These are phyloP conservation scores for Leucocoprinus leucothites DNA, from an alignment of 768 basidiomycete species.

Conservation along the genomic window DNA sequence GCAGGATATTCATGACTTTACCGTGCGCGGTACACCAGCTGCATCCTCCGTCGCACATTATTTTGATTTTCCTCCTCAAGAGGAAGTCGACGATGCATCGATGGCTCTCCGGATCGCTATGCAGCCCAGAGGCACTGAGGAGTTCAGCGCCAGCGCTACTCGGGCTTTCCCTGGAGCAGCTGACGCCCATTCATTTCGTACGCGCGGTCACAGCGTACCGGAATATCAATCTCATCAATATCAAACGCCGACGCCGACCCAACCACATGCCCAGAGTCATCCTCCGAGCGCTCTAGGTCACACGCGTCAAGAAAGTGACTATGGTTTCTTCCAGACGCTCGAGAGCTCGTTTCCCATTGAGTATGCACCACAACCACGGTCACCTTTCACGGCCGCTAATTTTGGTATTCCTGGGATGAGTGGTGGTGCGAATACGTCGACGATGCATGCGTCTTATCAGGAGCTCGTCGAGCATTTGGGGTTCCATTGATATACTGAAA, in stretches of 20 bases:
- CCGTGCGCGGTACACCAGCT: constrained; percentile 8
- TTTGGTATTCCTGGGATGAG: constrained; percentile 13
- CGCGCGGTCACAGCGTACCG: neutral
- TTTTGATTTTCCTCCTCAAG: constrained; percentile 16
- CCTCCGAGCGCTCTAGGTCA: no score
- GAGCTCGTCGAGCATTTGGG: constrained; percentile 69
- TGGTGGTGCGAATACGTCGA: neutral
- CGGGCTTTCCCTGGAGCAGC: no score
- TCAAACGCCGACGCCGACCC: neutral
- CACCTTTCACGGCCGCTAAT: constrained; percentile 8
- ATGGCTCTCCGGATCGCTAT: no score
- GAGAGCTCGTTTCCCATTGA: constrained; percentile 9
- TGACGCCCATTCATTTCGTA: neutral
- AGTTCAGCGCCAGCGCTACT: no score
- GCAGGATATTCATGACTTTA: constrained; percentile 47
- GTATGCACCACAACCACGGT: constrained; percentile 9
- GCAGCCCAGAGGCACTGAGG: no score
- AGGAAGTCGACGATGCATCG: neutral
- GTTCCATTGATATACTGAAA: constrained; percentile 23
- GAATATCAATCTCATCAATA: neutral
- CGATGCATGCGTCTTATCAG: constrained; percentile 63
- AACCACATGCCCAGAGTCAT: no score
- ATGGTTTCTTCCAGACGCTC: constrained; percentile 2
- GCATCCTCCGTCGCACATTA: constrained; percentile 14
- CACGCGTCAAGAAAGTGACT: neutral